Conservation (phyloP, 2,329 filamentous ascomycete genomes). For the Diaporthe sp. region DNA sequence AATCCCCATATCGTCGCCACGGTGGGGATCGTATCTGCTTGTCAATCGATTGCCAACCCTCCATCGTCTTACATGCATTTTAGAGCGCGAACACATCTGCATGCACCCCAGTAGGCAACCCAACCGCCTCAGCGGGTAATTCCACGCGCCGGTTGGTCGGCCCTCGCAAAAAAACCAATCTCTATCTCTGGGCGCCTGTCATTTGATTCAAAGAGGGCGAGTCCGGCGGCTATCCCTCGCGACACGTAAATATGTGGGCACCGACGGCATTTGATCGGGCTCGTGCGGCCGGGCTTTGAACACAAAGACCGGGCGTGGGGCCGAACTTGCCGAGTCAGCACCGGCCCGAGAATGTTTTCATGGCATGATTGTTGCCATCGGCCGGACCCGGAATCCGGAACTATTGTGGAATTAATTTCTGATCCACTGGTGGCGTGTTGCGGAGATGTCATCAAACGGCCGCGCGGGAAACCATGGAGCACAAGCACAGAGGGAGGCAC, state of each 20-base stretch:
- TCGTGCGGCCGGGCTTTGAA: constrained; percentile 20
- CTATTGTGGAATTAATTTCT: neutral
- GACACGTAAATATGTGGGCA: constrained; percentile 14
- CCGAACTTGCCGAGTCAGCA: constrained; percentile 25
- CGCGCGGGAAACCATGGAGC: neutral
- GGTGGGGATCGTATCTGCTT: neutral
- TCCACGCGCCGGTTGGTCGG: constrained; percentile 7
- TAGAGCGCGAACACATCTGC: neutral
- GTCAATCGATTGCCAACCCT: neutral
- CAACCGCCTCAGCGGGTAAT: constrained; percentile 7
- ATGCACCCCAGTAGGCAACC: neutral
- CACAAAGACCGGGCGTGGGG: constrained; percentile 28
- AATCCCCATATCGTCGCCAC: neutral
- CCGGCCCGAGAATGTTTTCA: neutral
- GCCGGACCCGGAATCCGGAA: neutral
- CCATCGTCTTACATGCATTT: constrained; percentile 4
- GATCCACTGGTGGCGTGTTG: neutral
- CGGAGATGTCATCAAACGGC: neutral
- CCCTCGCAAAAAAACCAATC: neutral
- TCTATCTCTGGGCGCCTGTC: neutral
- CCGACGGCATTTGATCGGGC: constrained; percentile 16
- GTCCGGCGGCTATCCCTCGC: neutral
- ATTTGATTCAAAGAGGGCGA: neutral
- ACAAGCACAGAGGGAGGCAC: neutral
- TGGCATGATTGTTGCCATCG: neutral